phyloP scores from a whole-genome alignment of 2,329 filamentous ascomycete genomes.

The Sporothrix brasiliensis region DNA sequence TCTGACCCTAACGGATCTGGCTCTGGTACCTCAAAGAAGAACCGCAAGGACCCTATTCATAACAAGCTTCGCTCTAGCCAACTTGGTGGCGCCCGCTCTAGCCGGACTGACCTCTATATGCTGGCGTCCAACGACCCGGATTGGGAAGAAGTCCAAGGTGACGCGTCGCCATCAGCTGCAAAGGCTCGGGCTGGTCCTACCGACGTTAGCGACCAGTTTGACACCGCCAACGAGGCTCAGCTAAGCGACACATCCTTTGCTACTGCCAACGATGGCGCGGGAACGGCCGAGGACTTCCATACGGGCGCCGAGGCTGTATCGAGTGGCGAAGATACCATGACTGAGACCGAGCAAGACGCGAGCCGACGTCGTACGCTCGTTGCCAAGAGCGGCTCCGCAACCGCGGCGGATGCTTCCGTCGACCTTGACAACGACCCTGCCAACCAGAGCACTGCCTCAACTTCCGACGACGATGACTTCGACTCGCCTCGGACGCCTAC shows the following conservation, averaged over 20 bases:
- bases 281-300: constrained; percentile 93
- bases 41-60: constrained; percentile 71
- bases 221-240: constrained; percentile 74
- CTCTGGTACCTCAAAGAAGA: constrained; percentile 59
- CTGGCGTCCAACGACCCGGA: constrained; percentile 69
- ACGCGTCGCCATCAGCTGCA: constrained; percentile 54
- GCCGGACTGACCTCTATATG: constrained; percentile 73
- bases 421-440: constrained; percentile 31
- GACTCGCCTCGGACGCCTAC: constrained; percentile 65
- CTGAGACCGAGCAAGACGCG: constrained; percentile 70
- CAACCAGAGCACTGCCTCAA: constrained; percentile 83
- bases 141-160: constrained; percentile 77
- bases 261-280: constrained; percentile 75
- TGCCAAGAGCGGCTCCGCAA: neutral
- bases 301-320: constrained; percentile 79
- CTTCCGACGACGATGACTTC: constrained; percentile 75
- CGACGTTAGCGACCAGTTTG: constrained; percentile 69
- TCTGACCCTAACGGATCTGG: constrained; percentile 50
- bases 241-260: constrained; percentile 64
- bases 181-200: constrained; percentile 40
- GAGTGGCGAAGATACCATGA: constrained; percentile 70
- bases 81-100: constrained; percentile 73
- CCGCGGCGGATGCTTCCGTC: neutral
- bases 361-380: constrained; percentile 28
- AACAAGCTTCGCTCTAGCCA: constrained; percentile 68